phyloP scores from a whole-genome alignment of 2,329 filamentous ascomycete species.

The Endoconidiophora laricicola region DNA sequence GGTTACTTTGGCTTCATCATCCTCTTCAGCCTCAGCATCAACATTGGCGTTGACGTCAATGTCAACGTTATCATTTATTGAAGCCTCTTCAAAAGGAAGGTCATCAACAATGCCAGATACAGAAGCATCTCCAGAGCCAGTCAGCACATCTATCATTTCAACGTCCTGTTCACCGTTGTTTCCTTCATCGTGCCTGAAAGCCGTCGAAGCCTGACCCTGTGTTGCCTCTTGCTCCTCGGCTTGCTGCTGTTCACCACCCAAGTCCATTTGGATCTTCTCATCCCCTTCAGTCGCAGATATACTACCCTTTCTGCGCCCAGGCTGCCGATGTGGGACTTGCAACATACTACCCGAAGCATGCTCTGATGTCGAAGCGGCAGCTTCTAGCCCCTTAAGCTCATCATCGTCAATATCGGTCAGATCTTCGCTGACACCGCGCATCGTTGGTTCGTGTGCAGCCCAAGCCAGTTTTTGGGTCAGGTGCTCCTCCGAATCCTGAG shows the following conservation, averaged over 20 bases:
- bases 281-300: background rate
- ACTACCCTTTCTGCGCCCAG: background rate
- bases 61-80: background rate
- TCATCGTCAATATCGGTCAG: conserved; percentile 87
- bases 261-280: too few species aligned
- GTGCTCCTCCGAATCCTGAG: too few species aligned
- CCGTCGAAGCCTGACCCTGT: too few species aligned
- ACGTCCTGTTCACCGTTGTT: conserved; percentile 2
- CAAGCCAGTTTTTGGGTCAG: conserved; percentile 23
- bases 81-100: background rate
- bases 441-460: conserved; percentile 48
- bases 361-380: background rate
- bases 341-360: background rate
- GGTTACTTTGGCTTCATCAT: background rate
- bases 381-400: conserved; percentile 53
- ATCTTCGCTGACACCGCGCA: conserved; percentile 59
- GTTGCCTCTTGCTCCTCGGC: background rate
- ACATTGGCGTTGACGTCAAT: background rate
- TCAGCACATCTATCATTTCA: conserved; percentile 9
- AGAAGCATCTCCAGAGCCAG: background rate
- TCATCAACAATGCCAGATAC: background rate
- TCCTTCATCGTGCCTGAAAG: too few species aligned
- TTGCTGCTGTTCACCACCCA: background rate
- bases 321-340: background rate
- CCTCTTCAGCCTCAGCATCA: background rate